phyloP scores from a whole-genome alignment of 148 eudicot genomes.

The Chenopodium suecicum region DNA sequence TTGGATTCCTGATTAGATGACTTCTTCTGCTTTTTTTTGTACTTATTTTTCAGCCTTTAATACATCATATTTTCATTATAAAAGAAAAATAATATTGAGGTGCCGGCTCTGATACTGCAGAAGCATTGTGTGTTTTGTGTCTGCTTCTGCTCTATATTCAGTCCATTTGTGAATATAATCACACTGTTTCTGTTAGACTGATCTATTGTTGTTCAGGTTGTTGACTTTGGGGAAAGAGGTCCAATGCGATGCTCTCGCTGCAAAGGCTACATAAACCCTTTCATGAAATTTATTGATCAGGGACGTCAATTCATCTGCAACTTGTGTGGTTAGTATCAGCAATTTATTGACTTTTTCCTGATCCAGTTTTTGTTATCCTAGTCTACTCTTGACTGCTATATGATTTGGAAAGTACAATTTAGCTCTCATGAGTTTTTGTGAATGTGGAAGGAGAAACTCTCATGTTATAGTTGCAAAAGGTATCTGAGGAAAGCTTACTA shows the following conservation, averaged over 20 bases:
- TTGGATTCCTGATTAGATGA: too few species aligned
- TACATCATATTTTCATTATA: too few species aligned
- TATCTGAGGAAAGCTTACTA: background rate
- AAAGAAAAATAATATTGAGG: too few species aligned
- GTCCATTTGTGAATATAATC: background rate
- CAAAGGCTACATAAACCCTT: slow-evolving; percentile 98
- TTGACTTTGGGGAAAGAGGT: slow-evolving; percentile 97
- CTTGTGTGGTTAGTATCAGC: slow-evolving; percentile 80
- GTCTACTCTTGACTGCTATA: background rate
- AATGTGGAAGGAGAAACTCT: background rate
- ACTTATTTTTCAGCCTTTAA: too few species aligned
- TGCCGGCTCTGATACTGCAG: background rate
- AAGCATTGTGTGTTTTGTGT: background rate
- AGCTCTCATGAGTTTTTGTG: background rate
- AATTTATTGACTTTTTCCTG: background rate
- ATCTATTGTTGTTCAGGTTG: slow-evolving; percentile 49
- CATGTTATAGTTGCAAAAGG: background rate
- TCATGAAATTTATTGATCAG: slow-evolving; percentile 93
- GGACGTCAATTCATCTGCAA: slow-evolving; percentile 93
- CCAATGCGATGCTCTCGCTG: slow-evolving; percentile 99
- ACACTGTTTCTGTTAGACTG: slow-evolving; percentile 6
- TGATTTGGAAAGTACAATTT: background rate
- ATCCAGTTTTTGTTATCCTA: background rate
- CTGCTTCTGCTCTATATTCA: background rate
- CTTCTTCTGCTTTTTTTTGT: too few species aligned